phyloP scores from a whole-genome alignment of 202 grass and related monocot genomes.

The Carex arenaria region DNA sequence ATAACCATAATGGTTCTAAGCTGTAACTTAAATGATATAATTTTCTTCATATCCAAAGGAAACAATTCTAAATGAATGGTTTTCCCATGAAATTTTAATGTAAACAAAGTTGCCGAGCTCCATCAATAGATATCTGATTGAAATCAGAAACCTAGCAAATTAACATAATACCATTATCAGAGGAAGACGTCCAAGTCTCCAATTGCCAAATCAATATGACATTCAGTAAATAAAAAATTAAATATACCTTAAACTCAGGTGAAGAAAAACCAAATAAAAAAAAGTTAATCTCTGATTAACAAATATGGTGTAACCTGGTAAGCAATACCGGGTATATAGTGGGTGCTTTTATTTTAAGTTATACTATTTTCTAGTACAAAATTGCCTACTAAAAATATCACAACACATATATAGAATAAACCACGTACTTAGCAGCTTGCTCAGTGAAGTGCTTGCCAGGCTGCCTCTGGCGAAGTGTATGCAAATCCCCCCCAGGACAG shows the following conservation, averaged over 20 bases:
- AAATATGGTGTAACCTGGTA: not conserved
- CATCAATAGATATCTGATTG: not conserved
- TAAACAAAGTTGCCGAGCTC: not conserved
- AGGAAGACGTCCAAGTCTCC: not conserved
- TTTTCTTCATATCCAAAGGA: not conserved
- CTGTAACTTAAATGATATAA: not conserved
- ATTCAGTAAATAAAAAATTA: not conserved
- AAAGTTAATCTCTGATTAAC: not conserved
- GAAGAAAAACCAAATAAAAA: not conserved
- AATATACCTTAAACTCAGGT: not conserved
- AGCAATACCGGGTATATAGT: not conserved
- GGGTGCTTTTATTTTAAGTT: not conserved
- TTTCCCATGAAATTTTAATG: not conserved
- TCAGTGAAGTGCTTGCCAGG: constrained; percentile 76
- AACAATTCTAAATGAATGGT: not conserved
- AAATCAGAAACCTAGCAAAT: not conserved
- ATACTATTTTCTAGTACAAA: not conserved
- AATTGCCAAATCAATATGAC: not conserved
- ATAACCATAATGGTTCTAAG: not conserved
- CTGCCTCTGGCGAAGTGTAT: constrained; percentile 79
- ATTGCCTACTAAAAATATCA: not conserved
- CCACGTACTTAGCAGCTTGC: constrained; percentile 72
- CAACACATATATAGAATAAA: not conserved
- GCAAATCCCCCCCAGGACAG: constrained; percentile 77
- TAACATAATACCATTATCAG: not conserved